These are phyloP conservation scores for Raffaelea albimanens DNA, from an alignment of 2,329 filamentous ascomycete species.

Conservation along the genomic window DNA sequence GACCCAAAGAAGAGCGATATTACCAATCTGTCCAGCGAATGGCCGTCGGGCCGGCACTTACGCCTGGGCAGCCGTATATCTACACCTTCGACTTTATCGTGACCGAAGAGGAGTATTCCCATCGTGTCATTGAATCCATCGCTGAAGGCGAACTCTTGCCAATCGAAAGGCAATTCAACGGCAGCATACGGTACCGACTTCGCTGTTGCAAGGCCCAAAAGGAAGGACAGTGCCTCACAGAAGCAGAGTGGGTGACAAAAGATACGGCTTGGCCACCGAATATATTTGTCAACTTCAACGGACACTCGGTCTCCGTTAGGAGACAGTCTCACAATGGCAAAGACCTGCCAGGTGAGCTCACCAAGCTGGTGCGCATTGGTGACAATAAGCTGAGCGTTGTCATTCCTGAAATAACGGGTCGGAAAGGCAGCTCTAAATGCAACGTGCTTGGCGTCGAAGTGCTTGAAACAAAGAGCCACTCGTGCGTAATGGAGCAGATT, in stretches of 20 bases:
- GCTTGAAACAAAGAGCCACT: slow-evolving; percentile 45
- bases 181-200: slow-evolving; percentile 55
- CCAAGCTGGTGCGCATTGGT: slow-evolving; percentile 46
- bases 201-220: slow-evolving; percentile 43
- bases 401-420: slow-evolving; percentile 20
- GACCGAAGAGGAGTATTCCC: slow-evolving; percentile 22
- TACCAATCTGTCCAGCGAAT: slow-evolving; percentile 52
- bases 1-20: slow-evolving; percentile 23
- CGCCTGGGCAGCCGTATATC: slow-evolving; percentile 24
- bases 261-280: slow-evolving; percentile 63
- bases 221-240: slow-evolving; percentile 18
- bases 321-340: slow-evolving; percentile 65
- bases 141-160: slow-evolving; percentile 22
- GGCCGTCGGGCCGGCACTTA: slow-evolving; percentile 31
- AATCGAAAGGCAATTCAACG: slow-evolving; percentile 32
- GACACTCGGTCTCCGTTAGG: slow-evolving; percentile 42
- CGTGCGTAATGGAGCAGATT: slow-evolving; percentile 31
- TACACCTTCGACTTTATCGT: slow-evolving; percentile 40
- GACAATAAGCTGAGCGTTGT: slow-evolving; percentile 52
- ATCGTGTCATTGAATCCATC: slow-evolving; percentile 24
- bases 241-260: slow-evolving; percentile 51
- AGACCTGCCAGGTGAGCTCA: slow-evolving; percentile 69
- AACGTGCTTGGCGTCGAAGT: slow-evolving; percentile 64
- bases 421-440: slow-evolving; percentile 16
- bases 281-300: slow-evolving; percentile 62